Evolutionary conservation across 78 protist species (phyloP).

Genomic region (Bigelowiella natans): DNA sequence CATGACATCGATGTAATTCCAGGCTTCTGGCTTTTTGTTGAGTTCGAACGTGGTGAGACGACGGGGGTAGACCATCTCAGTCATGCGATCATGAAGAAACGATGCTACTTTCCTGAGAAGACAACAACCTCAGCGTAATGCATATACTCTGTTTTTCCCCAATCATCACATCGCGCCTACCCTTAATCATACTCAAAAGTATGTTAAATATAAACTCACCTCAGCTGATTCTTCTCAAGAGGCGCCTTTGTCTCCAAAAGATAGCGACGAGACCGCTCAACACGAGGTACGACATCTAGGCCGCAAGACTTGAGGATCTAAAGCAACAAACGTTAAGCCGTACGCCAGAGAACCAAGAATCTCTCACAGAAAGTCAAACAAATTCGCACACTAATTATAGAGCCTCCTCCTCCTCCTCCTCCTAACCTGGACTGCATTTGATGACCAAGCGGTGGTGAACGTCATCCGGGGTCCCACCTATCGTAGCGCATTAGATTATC

Average conservation of each 20-base stretch:
- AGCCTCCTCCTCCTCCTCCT: background rate
- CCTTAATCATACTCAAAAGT: background rate
- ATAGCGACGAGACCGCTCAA: constrained; percentile 61
- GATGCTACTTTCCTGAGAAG: background rate
- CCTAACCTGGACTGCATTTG: constrained; percentile 54
- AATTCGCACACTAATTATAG: background rate
- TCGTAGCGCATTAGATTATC: background rate
- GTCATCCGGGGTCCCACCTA: constrained; percentile 73
- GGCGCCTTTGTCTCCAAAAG: background rate
- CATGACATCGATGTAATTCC: background rate
- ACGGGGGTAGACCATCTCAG: constrained; percentile 35
- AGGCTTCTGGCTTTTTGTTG: background rate
- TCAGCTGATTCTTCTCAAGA: background rate
- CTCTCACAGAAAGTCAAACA: no score
- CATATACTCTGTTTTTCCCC: no score
- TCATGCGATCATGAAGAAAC: constrained; percentile 75
- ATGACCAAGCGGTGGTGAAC: constrained; percentile 62
- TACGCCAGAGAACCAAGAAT: no score
- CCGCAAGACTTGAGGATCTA: constrained; percentile 52
- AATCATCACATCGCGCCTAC: no score
- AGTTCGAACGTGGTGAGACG: background rate
- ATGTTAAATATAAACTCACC: background rate
- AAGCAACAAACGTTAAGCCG: no score
- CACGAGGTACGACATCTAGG: constrained; percentile 30
- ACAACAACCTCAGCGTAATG: background rate